Base-by-base conservation (phyloP, 805 yeast species). In the Spathaspora passalidarum region DNA sequence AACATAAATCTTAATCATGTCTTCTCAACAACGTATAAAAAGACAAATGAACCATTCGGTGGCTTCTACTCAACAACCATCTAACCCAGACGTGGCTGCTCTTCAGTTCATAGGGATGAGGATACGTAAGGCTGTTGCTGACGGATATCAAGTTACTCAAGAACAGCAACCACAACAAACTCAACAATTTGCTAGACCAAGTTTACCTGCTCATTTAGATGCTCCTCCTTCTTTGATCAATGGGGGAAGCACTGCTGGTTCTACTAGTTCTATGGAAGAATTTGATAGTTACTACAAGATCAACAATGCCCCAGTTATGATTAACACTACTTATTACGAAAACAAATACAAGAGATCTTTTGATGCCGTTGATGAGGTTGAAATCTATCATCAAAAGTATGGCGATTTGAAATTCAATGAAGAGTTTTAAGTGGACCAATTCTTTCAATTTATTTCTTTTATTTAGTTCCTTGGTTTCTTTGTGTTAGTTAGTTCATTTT, bases 81-180 rank as follows among this genome's bases (percentile, higher is more conserved):
- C 39, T 34, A 61, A 59, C 56, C 66, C 65, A n/a, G 61, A 59
- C 35, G 57, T 61, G 11, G 70, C 62, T 38, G 62, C 68, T 20
- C 69, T 84, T 19, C 74, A 81, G 35, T 75, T 82, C 0, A 57
- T 84, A 5, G 90, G 89, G 0, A 84, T 83, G 88, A 73, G 88
- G 50, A 79, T 86, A 48, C 75, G 92, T 56, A 82, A 83, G 53
- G 73, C 85, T 2, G 80, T 85, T 2, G 71, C 78, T 26, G 81
- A 82, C 38, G 90, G 90, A 1, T 82, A 83, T 59, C 51, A 55
- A 13, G 54, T 45, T 10, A 52, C 53, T n/a, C 54, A 20, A 26
- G 32, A 7, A 26, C 32, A 6, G 13, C n/a, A 26, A 26, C 32
- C 9, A 26, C 32, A 26, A 26, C 32, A 26, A 26, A 9, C 25